phyloP scores from a whole-genome alignment of 345 rosid species.

The Eucalyptus fibrosa region DNA sequence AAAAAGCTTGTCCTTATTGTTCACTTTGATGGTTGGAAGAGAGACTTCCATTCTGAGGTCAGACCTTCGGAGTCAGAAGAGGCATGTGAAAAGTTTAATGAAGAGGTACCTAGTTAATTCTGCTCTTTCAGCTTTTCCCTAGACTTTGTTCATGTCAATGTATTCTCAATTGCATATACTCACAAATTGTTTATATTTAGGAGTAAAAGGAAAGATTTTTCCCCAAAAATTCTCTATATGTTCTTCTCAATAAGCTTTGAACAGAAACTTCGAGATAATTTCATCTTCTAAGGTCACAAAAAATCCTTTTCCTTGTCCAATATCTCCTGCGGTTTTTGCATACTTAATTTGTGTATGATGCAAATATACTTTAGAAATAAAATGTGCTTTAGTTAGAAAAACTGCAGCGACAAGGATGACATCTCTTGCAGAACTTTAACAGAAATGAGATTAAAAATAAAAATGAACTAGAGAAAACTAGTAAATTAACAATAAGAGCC shows the following conservation, averaged over 20 bases:
- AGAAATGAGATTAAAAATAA: background rate
- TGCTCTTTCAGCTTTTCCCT: background rate
- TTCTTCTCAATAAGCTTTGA: background rate
- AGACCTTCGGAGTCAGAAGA: conserved; percentile 73
- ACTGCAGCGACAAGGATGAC: background rate
- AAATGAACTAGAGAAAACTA: background rate
- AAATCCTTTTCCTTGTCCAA: background rate
- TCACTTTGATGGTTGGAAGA: conserved; percentile 18
- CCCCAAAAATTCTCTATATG: background rate
- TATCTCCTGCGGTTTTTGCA: background rate
- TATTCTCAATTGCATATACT: background rate
- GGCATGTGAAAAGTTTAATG: conserved; percentile 74
- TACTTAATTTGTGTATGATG: background rate
- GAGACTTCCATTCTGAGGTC: conserved; percentile 65
- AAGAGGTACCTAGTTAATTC: conserved; percentile 50
- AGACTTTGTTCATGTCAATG: background rate
- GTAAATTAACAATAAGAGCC: background rate
- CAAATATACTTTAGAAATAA: background rate
- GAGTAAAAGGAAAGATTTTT: background rate
- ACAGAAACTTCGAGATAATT: background rate
- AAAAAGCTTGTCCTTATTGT: background rate
- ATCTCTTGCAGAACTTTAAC: background rate
- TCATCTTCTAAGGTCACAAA: background rate
- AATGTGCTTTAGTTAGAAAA: background rate
- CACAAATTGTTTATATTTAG: background rate